Conservation (phyloP, 352 stramenopile genomes). For the Lagenidium giganteum region DNA sequence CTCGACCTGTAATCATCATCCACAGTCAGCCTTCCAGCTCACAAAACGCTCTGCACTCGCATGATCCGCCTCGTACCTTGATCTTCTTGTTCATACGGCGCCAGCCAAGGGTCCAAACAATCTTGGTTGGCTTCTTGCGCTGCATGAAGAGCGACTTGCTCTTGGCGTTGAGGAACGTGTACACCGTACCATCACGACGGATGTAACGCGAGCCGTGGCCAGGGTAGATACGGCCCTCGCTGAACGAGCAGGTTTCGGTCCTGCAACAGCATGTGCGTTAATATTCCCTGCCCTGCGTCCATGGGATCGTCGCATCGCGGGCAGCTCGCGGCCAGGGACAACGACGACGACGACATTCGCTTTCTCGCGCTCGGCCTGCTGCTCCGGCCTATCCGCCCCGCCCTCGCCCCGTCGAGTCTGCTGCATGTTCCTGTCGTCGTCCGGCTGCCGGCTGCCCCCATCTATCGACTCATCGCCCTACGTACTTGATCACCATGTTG, state of each 20-base stretch:
- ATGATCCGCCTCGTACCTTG: conserved; percentile 59
- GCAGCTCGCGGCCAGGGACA: too few relatives aligned
- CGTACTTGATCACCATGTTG: conserved; percentile 91
- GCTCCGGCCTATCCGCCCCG: too few relatives aligned
- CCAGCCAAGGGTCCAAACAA: conserved; percentile 98
- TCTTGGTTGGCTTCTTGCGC: conserved; percentile 99
- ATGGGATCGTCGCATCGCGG: too few relatives aligned
- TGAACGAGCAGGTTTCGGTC: conserved; percentile 90
- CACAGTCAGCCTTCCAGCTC: background rate
- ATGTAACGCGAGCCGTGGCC: conserved; percentile 99
- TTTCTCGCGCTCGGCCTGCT: too few relatives aligned
- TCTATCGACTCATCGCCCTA: conserved; percentile 8
- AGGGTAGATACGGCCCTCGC: conserved; percentile 94
- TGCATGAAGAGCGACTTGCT: conserved; percentile 98
- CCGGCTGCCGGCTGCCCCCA: background rate
- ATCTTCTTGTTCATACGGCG: conserved; percentile 99
- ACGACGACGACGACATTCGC: too few relatives aligned
- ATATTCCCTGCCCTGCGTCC: conserved; percentile 2
- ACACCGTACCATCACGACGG: conserved; percentile 94
- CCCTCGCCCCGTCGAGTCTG: too few relatives aligned
- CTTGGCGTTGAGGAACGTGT: conserved; percentile 97
- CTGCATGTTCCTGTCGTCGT: background rate
- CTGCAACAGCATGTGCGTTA: conserved; percentile 25
- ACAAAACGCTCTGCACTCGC: background rate
- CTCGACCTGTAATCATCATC: conserved; percentile 45